These are phyloP conservation scores for Wolfiporia cocos DNA, from an alignment of 1,284 basidiomycete species.

Conservation along the genomic window DNA sequence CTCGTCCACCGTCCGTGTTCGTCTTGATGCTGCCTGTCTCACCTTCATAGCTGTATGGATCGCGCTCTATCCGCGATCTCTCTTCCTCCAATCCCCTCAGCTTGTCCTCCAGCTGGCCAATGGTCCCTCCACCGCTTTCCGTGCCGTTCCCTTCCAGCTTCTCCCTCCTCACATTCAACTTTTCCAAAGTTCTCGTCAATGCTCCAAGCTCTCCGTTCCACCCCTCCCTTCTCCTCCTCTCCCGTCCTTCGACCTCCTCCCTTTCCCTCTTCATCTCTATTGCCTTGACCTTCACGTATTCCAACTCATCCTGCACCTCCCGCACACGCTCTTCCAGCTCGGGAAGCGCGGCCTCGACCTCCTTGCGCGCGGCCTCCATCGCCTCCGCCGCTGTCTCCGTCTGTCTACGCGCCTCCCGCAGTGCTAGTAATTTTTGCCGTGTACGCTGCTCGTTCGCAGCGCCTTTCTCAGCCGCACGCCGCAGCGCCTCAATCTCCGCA, in stretches of 20 bases:
- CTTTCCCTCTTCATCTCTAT: constrained; percentile 23
- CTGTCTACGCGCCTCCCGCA: constrained; percentile 73
- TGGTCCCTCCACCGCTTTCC: constrained; percentile 24
- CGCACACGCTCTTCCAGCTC: constrained; percentile 35
- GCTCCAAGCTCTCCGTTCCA: constrained; percentile 31
- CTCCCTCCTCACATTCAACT: constrained; percentile 50
- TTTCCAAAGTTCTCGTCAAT: constrained; percentile 40
- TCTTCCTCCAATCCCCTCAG: constrained; percentile 32
- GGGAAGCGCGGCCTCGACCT: constrained; percentile 48
- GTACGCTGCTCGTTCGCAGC: constrained; percentile 56
- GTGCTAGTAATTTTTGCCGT: constrained; percentile 67
- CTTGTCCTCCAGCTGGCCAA: constrained; percentile 37
- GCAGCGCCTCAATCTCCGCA: constrained; percentile 69
- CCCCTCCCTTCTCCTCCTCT: constrained; percentile 41
- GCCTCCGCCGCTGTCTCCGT: constrained; percentile 53
- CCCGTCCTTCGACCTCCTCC: constrained; percentile 32
- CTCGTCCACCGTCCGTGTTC: too few relatives aligned
- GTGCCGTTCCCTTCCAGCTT: constrained; percentile 39
- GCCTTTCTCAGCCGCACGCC: constrained; percentile 67
- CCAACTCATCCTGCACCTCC: constrained; percentile 42
- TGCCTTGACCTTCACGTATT: constrained; percentile 31
- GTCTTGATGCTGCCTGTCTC: constrained; percentile 14
- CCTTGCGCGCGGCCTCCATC: constrained; percentile 41
- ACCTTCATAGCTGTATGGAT: constrained; percentile 26
- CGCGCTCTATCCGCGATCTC: constrained; percentile 31